Evolutionary conservation across 2,329 filamentous ascomycete species (phyloP), one percentile per base, ranked within the genome.

Genomic region (Trichoderma sp.): DNA sequence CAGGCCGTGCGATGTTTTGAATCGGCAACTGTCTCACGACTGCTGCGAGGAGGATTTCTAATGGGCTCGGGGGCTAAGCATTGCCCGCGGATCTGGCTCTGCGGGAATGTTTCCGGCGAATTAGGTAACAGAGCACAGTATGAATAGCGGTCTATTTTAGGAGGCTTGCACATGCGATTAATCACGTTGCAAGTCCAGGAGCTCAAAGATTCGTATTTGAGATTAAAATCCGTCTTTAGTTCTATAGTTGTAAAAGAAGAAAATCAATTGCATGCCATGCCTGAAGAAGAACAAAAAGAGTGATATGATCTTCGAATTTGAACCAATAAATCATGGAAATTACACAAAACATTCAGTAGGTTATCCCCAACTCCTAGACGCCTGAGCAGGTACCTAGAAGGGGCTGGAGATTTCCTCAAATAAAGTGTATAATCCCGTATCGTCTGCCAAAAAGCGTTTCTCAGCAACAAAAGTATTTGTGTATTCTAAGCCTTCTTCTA

Each of bases 11-110:
- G 65, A 60, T 61, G 24, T 60, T 60, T 56, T 43, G 65, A 4
- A 33, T 43, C 65, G 57, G 56, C 47, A 55, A 68, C 65, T 68
- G 65, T 68, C 57, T 61, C 11, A 40, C 29, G 55, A 67, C n/a
- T 2, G 43, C 47, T 49, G 21, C 33, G 63, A 59, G 4, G 55
- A 35, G 55, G 63, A 67, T 67, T 67, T 59, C 63, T 49, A 66
- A 49, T 58, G 4, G 21, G 47, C 21, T 49, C n/a, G n/a, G 47
- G 40, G n/a, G 10, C n/a, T 49, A 49, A 11, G 47, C 47, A 24
- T 5, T 19, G 14, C 52, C 16, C 16, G 24, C 1, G 11, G 16
- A 53, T 31, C 16, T n/a, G 13, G 37, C 37, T 7, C 16, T 35
- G 19, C 8, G 62, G 16, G 52, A 57, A 57, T 57, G 62, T 53